Evolutionary conservation across 306 rosid genomes (phyloP).

Genomic region (Malus fusca): DNA sequence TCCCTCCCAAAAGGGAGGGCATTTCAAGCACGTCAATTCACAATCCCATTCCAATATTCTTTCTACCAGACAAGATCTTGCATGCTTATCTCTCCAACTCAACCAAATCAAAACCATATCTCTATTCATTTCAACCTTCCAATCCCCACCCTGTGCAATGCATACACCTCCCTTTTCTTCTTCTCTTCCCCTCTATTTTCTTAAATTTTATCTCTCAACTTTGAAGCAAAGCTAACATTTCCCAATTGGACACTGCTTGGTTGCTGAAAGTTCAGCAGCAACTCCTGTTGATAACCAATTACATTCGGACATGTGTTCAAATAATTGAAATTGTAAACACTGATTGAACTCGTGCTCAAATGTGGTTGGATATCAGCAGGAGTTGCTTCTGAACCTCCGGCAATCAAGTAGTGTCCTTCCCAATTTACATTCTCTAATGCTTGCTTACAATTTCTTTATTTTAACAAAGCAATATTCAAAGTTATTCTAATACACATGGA

Average conservation of each 20-base stretch:
- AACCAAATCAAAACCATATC: conserved; percentile 28
- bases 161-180: neutral
- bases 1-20: conserved; percentile 17
- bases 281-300: no score
- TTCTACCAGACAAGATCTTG: conserved; percentile 68
- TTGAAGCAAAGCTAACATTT: neutral
- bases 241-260: no score
- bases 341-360: no score
- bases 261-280: no score
- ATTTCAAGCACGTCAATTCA: conserved; percentile 35
- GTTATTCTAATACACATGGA: neutral
- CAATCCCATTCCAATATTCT: conserved; percentile 38
- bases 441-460: neutral
- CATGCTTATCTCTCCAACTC: conserved; percentile 44
- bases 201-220: no score
- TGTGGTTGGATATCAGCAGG: no score
- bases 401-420: no score
- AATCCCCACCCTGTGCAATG: neutral
- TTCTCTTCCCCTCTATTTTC: neutral
- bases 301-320: no score
- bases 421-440: neutral
- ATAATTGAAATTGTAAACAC: no score
- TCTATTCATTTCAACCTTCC: neutral
- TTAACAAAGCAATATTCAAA: neutral
- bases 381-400: no score